Evolutionary conservation across 176 grass and related monocot genomes (phyloP), one percentile per base, ranked within the genome.

Genomic region (Lolium perenne): DNA sequence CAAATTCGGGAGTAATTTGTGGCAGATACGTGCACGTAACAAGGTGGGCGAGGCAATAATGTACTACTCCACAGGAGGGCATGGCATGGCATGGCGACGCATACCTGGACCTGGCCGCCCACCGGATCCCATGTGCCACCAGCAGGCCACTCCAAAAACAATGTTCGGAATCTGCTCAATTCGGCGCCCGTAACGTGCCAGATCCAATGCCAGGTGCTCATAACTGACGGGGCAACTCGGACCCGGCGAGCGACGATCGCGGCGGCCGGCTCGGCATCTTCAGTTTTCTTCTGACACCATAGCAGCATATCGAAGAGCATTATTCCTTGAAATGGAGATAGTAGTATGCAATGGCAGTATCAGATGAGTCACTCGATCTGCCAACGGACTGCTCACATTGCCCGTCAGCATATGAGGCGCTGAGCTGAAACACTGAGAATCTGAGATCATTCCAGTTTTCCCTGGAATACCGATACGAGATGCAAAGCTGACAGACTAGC

Each of bases 181-280:
- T 41, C 40, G 40, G 2, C 6, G 40, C 40, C 40, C 40, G 40
- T 41, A 41, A 41, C 40, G 40, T 41, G 40, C 40, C 5, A 41
- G 40, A 41, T 41, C 40, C 40, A 41, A 41, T 41, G 40, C 40
- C 40, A 41, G 71, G 47, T 82, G 85, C 50, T 7, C 3, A 45
- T 43, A 21, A 63, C 71, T 74, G 7, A 26, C 8, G 47, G 4
- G 38, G 26, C 45, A 18, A 5, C 18, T 23, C 20, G 12, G 7
- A 12, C 46, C 73, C 54, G 32, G 57, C 85, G 38, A 71, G 57
- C 85, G 38, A 71, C 4, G 69, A 87, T 66, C 41, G 58, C 69
- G 58, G 69, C 7, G 46, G 57, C 46, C 57, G 56, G 71, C 29
- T 29, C 23, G 5, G 25, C 41, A 3, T 22, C 5, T 38, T 49